These are phyloP conservation scores for Cunninghamia lanceolata DNA, from an alignment of 75 land plant species.

Conservation along the genomic window DNA sequence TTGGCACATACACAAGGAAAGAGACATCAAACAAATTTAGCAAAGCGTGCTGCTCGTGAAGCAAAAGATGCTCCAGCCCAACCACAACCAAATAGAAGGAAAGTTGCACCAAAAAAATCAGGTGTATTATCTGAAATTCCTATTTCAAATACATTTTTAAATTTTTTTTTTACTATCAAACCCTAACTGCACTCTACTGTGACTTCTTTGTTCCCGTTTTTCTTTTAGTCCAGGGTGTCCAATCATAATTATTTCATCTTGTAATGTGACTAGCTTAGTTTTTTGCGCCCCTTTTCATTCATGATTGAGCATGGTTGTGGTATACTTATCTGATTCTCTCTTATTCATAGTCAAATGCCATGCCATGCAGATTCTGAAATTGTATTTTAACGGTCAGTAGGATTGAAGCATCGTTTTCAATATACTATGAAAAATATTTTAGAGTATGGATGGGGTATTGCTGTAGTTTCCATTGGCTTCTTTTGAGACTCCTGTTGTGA, in stretches of 20 bases:
- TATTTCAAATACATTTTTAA: background rate
- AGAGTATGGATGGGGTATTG: too few species aligned
- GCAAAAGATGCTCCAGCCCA: slow-evolving; percentile 95
- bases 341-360: too few species aligned
- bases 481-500: too few species aligned
- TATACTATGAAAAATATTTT: too few species aligned
- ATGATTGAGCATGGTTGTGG: too few species aligned
- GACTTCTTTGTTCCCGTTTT: background rate
- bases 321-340: too few species aligned
- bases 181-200: background rate
- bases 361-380: too few species aligned
- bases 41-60: slow-evolving; percentile 94
- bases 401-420: too few species aligned
- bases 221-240: background rate
- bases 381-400: too few species aligned
- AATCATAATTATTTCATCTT: background rate
- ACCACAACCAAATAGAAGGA: slow-evolving; percentile 93
- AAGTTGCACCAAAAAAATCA: slow-evolving; percentile 59
- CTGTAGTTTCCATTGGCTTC: too few species aligned
- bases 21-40: slow-evolving; percentile 97
- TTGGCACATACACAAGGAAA: slow-evolving; percentile 98
- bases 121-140: slow-evolving; percentile 23
- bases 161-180: background rate
- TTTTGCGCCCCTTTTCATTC: background rate
- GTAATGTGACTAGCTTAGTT: background rate